A percentile compares a stretch with the other conserved stretches of the same genome.
Evolutionary conservation across 208 protist genomes (phyloP).

Genomic region (Trypanosoma scelopori): DNA sequence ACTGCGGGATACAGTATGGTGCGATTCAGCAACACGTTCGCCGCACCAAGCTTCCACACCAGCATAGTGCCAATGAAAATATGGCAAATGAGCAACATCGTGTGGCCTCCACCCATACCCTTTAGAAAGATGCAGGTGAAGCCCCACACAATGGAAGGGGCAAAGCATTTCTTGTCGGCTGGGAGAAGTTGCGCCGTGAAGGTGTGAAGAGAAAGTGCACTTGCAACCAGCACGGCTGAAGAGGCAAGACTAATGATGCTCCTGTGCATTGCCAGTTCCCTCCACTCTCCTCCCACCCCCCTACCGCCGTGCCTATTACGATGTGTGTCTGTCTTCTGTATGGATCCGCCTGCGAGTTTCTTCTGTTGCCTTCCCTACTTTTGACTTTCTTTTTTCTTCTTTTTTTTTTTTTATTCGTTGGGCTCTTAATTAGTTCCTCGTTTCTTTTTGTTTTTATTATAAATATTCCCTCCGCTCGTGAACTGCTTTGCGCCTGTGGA

Average conservation of each 20-base stretch:
- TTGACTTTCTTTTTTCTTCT: too few species aligned
- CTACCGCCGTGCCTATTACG: too few species aligned
- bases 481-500: too few species aligned
- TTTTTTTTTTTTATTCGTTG: too few species aligned
- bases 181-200: conserved; percentile 25
- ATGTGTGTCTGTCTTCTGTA: too few species aligned
- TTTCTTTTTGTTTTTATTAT: too few species aligned
- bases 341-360: too few species aligned
- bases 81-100: conserved; percentile 27
- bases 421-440: too few species aligned
- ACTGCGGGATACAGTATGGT: conserved; percentile 13
- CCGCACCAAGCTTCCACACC: not conserved
- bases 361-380: too few species aligned
- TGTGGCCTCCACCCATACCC: conserved; percentile 20
- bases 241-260: not conserved
- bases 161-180: conserved; percentile 14
- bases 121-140: conserved; percentile 34
- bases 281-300: not conserved
- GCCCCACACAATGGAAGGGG: conserved; percentile 36
- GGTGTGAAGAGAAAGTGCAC: conserved; percentile 20
- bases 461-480: too few species aligned
- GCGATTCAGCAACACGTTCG: conserved; percentile 21
- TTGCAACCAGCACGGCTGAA: not conserved
- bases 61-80: conserved; percentile 28
- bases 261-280: not conserved